A percentile compares a stretch with the other conserved stretches of the same genome.
phyloP scores from a whole-genome alignment of 2,329 filamentous ascomycete genomes.

The Aspergillus sp. region DNA sequence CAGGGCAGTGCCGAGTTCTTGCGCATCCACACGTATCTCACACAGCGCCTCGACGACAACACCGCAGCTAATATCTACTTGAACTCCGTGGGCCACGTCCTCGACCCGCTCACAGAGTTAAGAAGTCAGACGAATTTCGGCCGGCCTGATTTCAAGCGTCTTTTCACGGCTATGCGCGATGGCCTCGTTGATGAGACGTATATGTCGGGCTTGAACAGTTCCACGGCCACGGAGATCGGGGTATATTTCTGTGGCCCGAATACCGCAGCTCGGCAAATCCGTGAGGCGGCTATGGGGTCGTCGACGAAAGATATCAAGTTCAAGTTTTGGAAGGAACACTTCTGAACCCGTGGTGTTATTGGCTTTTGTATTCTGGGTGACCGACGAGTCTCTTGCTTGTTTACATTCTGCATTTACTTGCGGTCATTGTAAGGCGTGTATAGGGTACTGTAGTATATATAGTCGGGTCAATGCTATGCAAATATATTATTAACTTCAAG shows the following conservation, averaged over 20 bases:
- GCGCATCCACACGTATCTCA: conserved; percentile 96
- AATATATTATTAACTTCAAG: neutral
- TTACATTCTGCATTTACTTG: neutral
- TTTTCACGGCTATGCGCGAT: conserved; percentile 78
- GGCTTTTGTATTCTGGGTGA: neutral
- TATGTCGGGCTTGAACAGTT: conserved; percentile 66
- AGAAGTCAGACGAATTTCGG: conserved; percentile 89
- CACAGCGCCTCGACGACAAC: conserved; percentile 83
- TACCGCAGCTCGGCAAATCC: conserved; percentile 70
- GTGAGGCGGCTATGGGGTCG: conserved; percentile 65
- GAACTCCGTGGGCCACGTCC: conserved; percentile 79
- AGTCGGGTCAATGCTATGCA: no score
- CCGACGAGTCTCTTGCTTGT: neutral
- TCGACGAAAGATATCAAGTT: conserved; percentile 76
- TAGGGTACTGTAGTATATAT: no score
- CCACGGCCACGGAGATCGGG: conserved; percentile 65
- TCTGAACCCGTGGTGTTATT: neutral
- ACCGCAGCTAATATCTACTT: conserved; percentile 94
- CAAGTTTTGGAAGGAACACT: conserved; percentile 89
- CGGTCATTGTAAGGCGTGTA: no score
- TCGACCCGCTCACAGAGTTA: conserved; percentile 88
- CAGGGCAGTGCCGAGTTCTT: conserved; percentile 63
- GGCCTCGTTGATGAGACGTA: conserved; percentile 82
- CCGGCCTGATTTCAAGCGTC: conserved; percentile 73
- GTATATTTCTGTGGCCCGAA: conserved; percentile 97